Percentiles rank a stretch among this genome's conserved stretches.
These are phyloP conservation scores for Zangia roseola DNA, from an alignment of 768 basidiomycete species.

Conservation along the genomic window DNA sequence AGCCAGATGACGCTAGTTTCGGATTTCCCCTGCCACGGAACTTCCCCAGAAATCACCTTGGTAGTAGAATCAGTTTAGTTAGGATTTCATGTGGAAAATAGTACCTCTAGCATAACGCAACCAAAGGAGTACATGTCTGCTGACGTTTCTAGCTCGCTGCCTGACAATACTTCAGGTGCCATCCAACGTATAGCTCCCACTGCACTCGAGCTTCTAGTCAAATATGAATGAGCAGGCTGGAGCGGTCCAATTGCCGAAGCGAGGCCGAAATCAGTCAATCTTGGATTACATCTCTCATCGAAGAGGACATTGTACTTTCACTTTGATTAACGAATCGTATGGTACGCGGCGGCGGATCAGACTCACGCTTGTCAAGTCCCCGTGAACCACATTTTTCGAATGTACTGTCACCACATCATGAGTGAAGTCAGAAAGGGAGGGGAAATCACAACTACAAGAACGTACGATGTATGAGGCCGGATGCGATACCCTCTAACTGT, in stretches of 20 bases:
- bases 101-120: conserved; percentile 2
- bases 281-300: neutral
- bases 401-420: neutral
- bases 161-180: neutral
- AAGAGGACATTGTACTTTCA: neutral
- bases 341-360: no score
- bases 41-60: neutral
- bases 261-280: neutral
- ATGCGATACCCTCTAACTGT: neutral
- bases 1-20: neutral
- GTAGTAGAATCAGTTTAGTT: neutral
- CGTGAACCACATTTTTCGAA: neutral
- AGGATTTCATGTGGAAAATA: no score
- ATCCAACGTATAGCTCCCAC: neutral
- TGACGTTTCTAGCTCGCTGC: neutral
- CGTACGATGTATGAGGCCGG: neutral
- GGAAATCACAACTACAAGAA: no score
- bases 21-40: neutral
- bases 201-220: neutral
- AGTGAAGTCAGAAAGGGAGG: no score
- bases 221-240: neutral
- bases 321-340: neutral
- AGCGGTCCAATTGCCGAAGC: neutral
- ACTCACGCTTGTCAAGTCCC: conserved; percentile 2
- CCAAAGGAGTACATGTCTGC: neutral